These are phyloP conservation scores for Ustilago lituana DNA, from an alignment of 1,284 basidiomycete genomes.

Conservation along the genomic window DNA sequence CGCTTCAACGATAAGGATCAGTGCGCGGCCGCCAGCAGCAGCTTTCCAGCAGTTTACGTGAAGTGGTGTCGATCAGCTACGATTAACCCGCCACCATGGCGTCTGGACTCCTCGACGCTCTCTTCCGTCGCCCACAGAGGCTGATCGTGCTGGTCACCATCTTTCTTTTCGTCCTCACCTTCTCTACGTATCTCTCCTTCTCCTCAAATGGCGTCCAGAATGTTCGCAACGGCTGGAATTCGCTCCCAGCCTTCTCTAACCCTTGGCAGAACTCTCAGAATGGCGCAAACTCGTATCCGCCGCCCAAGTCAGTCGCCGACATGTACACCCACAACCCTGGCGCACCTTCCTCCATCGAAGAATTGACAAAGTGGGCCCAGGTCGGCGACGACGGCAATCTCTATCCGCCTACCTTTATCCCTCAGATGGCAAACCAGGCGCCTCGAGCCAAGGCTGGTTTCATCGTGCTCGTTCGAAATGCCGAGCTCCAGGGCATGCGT, in stretches of 20 bases:
- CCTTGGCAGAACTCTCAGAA: slow-evolving; percentile 30
- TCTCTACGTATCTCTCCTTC: slow-evolving; percentile 57
- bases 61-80: not conserved
- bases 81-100: slow-evolving; percentile 26
- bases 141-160: slow-evolving; percentile 49
- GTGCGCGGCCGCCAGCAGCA: not conserved
- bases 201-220: slow-evolving; percentile 40
- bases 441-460: slow-evolving; percentile 67
- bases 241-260: slow-evolving; percentile 20
- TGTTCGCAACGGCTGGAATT: slow-evolving; percentile 33
- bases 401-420: slow-evolving; percentile 61
- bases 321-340: slow-evolving; percentile 59
- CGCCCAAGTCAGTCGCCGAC: slow-evolving; percentile 45
- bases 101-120: slow-evolving; percentile 47
- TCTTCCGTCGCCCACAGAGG: slow-evolving; percentile 56
- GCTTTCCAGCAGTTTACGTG: not conserved
- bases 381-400: slow-evolving; percentile 61
- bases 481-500: slow-evolving; percentile 62
- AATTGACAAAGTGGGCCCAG: slow-evolving; percentile 56
- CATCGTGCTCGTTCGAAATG: slow-evolving; percentile 66
- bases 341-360: slow-evolving; percentile 50
- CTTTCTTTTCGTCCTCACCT: slow-evolving; percentile 51
- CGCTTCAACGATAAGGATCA: too few species aligned
- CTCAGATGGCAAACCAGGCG: slow-evolving; percentile 55
- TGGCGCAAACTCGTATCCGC: slow-evolving; percentile 15